These are phyloP conservation scores for Phlyctochytrium bullatum DNA, from an alignment of 192 early-diverging fungal genomes.

Conservation along the genomic window DNA sequence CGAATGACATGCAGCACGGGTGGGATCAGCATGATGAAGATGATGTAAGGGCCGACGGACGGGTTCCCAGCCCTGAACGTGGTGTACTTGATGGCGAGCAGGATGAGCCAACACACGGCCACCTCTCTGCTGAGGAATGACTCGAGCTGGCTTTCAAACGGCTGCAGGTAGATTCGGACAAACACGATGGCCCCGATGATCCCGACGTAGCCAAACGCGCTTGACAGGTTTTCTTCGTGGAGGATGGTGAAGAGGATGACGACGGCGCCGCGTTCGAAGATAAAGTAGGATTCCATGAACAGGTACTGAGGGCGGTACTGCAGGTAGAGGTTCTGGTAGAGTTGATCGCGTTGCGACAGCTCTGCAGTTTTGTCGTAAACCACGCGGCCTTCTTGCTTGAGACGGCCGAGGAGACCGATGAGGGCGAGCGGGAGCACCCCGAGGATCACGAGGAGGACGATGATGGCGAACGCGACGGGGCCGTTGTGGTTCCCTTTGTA, in stretches of 20 bases:
- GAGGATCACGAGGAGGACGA: constrained; percentile 11
- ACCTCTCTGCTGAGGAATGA: constrained; percentile 27
- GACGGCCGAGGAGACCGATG: neutral
- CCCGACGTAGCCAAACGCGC: constrained; percentile 3
- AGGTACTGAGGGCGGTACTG: constrained; percentile 14
- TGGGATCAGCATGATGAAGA: neutral
- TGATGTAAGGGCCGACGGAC: neutral
- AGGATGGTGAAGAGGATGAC: constrained; percentile 19
- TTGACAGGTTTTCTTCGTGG: constrained; percentile 1
- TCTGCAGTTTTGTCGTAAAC: neutral
- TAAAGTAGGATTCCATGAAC: constrained; percentile 16
- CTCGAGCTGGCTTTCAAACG: constrained; percentile 16
- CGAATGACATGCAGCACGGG: neutral
- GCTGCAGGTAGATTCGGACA: constrained; percentile 20
- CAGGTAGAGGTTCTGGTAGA: constrained; percentile 15
- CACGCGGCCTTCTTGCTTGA: neutral
- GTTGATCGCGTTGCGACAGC: constrained; percentile 5
- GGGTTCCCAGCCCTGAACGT: neutral
- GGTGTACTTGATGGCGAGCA: constrained; percentile 11
- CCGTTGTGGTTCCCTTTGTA: constrained; percentile 11
- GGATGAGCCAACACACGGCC: constrained; percentile 7
- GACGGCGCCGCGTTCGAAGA: constrained; percentile 15
- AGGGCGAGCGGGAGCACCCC: constrained; percentile 9
- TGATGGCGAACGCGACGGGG: constrained; percentile 4
- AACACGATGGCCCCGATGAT: neutral